Percentiles rank a stretch among this genome's conserved stretches.
Conservation (phyloP, 1,284 basidiomycete species). For the Trametes polyzona region DNA sequence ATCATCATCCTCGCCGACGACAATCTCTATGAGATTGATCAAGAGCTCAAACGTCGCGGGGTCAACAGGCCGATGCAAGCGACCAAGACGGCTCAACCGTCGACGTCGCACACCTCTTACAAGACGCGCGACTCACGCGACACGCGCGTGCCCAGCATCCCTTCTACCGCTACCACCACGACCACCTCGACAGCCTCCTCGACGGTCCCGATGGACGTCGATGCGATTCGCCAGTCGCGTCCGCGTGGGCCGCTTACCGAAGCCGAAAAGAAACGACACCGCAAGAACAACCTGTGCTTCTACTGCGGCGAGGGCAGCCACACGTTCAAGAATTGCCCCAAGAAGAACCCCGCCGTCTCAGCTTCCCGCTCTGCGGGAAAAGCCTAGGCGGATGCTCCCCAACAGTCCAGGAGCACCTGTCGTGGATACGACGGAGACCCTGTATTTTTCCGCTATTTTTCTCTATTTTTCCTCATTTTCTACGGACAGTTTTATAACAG, state of each 20-base stretch:
- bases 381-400: neutral
- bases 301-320: neutral
- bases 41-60: constrained; percentile 5
- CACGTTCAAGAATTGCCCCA: too few relatives aligned
- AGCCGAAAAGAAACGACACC: neutral
- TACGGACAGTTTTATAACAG: too few relatives aligned
- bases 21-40: neutral
- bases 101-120: too few relatives aligned
- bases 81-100: neutral
- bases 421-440: too few relatives aligned
- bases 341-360: constrained; percentile 32
- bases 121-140: too few relatives aligned
- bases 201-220: neutral
- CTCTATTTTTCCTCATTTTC: too few relatives aligned
- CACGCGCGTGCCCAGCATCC: too few relatives aligned
- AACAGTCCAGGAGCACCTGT: constrained; percentile 30
- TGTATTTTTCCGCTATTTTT: too few relatives aligned
- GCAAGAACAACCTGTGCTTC: neutral
- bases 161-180: neutral
- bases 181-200: neutral
- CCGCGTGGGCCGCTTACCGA: neutral
- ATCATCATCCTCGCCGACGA: constrained; percentile 10
- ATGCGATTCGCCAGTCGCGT: too few relatives aligned
- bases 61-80: neutral
- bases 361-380: constrained; percentile 18